A percentile compares a stretch with the other conserved stretches of the same genome.
Conservation (phyloP, 2,329 filamentous ascomycete genomes). For the Apiospora hydei region DNA sequence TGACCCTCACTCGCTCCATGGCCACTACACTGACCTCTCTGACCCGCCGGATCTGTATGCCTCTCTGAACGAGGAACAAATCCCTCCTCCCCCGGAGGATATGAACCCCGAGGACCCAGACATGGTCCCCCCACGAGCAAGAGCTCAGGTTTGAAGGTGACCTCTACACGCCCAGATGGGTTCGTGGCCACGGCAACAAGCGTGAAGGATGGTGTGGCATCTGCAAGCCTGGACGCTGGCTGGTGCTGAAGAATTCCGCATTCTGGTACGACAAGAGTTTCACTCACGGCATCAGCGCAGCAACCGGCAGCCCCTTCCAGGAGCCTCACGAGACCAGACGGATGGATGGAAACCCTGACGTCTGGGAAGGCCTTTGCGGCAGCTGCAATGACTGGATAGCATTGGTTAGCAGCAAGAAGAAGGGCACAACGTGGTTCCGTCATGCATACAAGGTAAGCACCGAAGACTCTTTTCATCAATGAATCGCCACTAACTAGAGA, state of each 20-base stretch:
- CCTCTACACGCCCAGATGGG: conserved; percentile 83
- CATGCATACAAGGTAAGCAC: conserved; percentile 80
- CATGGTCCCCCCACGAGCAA: conserved; percentile 79
- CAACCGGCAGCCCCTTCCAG: conserved; percentile 80
- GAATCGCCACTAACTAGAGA: not conserved
- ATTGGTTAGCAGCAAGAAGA: conserved; percentile 85
- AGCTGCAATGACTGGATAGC: conserved; percentile 84
- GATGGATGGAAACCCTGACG: conserved; percentile 81
- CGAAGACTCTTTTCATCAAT: not conserved
- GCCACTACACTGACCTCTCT: conserved; percentile 76
- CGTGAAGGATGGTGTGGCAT: conserved; percentile 90
- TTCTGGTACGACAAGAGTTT: conserved; percentile 96
- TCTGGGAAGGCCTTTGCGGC: conserved; percentile 81
- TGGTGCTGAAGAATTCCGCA: conserved; percentile 87
- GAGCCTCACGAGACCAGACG: conserved; percentile 77
- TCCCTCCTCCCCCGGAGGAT: conserved; percentile 78
- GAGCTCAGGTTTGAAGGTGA: conserved; percentile 81
- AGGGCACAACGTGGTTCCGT: conserved; percentile 90
- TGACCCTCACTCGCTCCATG: conserved; percentile 70
- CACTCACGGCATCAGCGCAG: conserved; percentile 84
- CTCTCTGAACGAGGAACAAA: conserved; percentile 75
- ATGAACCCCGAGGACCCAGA: conserved; percentile 82
- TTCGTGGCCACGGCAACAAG: conserved; percentile 85
- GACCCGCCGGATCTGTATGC: conserved; percentile 81
- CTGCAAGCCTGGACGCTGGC: conserved; percentile 85